phyloP scores from a whole-genome alignment of 2,329 filamentous ascomycete species.

The Penicillium sp. region DNA sequence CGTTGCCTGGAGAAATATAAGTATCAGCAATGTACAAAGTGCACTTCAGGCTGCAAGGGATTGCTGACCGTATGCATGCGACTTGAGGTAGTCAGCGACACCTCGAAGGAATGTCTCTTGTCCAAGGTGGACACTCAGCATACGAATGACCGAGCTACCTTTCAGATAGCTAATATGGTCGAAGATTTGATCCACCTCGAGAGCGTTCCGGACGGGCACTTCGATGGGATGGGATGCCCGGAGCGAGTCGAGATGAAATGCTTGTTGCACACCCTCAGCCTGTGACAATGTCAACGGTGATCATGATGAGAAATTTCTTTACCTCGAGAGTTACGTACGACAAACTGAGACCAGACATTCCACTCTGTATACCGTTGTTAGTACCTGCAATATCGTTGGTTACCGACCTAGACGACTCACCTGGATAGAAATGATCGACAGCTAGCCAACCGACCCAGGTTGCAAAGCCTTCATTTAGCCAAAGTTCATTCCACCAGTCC shows the following conservation, averaged over 20 bases:
- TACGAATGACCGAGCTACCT: slow-evolving; percentile 91
- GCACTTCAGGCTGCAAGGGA: not conserved
- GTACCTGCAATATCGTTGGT: not conserved
- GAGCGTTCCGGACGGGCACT: slow-evolving; percentile 84
- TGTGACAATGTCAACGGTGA: slow-evolving; percentile 39
- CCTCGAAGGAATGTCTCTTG: slow-evolving; percentile 84
- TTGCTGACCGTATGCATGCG: slow-evolving; percentile 68
- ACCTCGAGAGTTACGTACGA: slow-evolving; percentile 60
- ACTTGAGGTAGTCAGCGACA: slow-evolving; percentile 82
- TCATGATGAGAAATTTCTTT: slow-evolving; percentile 34
- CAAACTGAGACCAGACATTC: slow-evolving; percentile 97
- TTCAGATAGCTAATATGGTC: slow-evolving; percentile 96
- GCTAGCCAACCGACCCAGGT: slow-evolving; percentile 98
- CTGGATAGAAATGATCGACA: slow-evolving; percentile 81
- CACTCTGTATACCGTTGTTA: slow-evolving; percentile 57
- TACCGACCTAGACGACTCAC: slow-evolving; percentile 32
- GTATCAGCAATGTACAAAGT: not conserved
- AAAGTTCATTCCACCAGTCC: slow-evolving; percentile 94
- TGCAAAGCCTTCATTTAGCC: slow-evolving; percentile 94
- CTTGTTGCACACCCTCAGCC: slow-evolving; percentile 88
- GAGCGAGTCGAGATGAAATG: slow-evolving; percentile 82
- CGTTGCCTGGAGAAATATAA: slow-evolving; percentile 51
- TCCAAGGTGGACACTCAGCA: slow-evolving; percentile 87
- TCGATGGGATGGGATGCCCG: slow-evolving; percentile 94
- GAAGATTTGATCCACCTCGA: slow-evolving; percentile 97